phyloP scores from a whole-genome alignment of 495 filamentous ascomycete species.

The Daldinia vernicosa region DNA sequence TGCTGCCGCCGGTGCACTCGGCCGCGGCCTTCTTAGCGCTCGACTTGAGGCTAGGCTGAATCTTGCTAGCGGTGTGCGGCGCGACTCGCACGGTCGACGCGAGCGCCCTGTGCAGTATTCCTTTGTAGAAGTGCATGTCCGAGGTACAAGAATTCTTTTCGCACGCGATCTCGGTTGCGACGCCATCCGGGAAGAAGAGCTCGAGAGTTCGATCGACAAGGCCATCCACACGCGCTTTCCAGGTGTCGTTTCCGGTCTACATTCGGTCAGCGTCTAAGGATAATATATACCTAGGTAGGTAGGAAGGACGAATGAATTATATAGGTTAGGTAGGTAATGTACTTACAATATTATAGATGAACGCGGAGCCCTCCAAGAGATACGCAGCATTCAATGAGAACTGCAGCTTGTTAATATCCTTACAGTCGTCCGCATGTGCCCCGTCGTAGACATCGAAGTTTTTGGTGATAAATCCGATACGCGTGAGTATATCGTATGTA shows the following conservation, averaged over 20 bases:
- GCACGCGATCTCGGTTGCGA: slow-evolving; percentile 68
- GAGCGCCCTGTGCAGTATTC: slow-evolving; percentile 78
- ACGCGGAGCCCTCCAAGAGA: slow-evolving; percentile 69
- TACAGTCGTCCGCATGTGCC: slow-evolving; percentile 64
- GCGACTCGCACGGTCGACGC: slow-evolving; percentile 71
- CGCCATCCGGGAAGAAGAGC: slow-evolving; percentile 64
- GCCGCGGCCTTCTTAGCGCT: slow-evolving; percentile 72
- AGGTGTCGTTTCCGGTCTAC: slow-evolving; percentile 63
- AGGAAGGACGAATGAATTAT: neutral
- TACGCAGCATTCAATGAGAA: slow-evolving; percentile 75
- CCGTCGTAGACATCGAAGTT: slow-evolving; percentile 74
- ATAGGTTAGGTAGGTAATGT: neutral
- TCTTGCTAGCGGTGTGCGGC: slow-evolving; percentile 65
- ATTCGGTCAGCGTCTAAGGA: neutral
- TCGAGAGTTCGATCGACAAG: slow-evolving; percentile 64
- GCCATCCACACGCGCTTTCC: slow-evolving; percentile 63
- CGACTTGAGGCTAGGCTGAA: slow-evolving; percentile 70
- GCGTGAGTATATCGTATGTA: slow-evolving; percentile 68
- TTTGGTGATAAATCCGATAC: slow-evolving; percentile 64
- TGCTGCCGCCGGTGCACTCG: slow-evolving; percentile 67
- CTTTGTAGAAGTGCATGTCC: slow-evolving; percentile 80
- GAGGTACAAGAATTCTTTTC: slow-evolving; percentile 68
- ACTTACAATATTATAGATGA: slow-evolving; percentile 71
- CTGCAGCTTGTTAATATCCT: slow-evolving; percentile 60
- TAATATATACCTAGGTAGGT: neutral